These are phyloP conservation scores for Fusarium sp. DNA, from an alignment of 2,329 filamentous ascomycete genomes.

Conservation along the genomic window DNA sequence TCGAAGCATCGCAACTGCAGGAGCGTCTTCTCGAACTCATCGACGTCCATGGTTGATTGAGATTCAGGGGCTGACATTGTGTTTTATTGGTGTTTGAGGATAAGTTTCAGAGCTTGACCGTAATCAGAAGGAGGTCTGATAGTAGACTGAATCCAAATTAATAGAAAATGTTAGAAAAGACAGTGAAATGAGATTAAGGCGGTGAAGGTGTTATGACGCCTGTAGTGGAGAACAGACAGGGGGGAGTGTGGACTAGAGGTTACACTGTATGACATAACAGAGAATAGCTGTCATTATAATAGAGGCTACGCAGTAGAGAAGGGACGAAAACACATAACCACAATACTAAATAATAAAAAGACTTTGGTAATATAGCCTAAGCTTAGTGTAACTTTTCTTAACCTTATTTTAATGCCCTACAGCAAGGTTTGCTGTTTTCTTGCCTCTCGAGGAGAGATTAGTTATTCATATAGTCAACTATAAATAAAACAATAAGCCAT, in stretches of 20 bases:
- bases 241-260: neutral
- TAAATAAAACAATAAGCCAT: no score
- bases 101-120: neutral
- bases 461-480: no score
- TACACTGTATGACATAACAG: neutral
- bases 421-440: no score
- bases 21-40: constrained; percentile 14
- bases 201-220: constrained; percentile 6
- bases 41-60: neutral
- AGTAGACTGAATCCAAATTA: neutral
- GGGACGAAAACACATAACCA: no score
- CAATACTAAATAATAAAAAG: no score
- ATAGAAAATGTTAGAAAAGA: neutral
- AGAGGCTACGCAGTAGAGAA: no score
- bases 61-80: neutral
- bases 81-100: neutral
- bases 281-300: no score
- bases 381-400: no score
- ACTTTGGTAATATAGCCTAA: no score
- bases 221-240: neutral
- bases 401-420: no score
- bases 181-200: neutral
- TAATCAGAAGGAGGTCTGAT: neutral
- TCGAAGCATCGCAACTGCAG: constrained; percentile 17
- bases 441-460: no score